Conservation (phyloP, 176 grass and related monocot genomes). For the Stipa capillata region DNA sequence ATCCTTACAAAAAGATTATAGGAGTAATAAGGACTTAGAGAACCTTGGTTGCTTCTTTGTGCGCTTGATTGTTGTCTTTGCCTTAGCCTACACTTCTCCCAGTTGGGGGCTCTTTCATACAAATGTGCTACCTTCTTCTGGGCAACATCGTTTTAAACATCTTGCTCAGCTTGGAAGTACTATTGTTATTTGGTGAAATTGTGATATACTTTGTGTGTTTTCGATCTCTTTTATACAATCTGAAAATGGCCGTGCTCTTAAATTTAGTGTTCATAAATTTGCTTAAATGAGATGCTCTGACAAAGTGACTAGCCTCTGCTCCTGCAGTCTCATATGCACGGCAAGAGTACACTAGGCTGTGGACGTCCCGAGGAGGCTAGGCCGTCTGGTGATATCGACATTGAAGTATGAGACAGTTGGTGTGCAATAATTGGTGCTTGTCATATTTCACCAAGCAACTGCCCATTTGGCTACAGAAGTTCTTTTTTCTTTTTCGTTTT, state of each 20-base stretch:
- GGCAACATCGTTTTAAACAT: neutral
- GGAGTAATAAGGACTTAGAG: neutral
- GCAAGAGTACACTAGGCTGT: neutral
- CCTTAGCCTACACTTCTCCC: neutral
- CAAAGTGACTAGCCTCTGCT: neutral
- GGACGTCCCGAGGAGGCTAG: neutral
- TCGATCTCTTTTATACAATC: neutral
- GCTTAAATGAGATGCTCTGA: neutral
- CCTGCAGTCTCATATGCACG: too few species aligned
- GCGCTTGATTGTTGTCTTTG: neutral
- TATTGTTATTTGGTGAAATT: too few species aligned
- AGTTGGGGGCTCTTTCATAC: neutral
- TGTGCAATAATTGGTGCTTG: conserved; percentile 19
- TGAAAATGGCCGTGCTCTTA: neutral
- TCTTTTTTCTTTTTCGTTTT: too few species aligned
- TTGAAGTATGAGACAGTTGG: neutral
- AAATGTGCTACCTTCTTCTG: neutral
- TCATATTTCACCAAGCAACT: conserved; percentile 22
- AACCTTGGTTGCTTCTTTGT: neutral
- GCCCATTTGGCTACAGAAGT: too few species aligned
- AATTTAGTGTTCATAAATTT: neutral
- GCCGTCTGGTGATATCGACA: neutral
- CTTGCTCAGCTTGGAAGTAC: neutral
- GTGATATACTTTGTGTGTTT: neutral
- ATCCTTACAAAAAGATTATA: neutral